Base-by-base conservation (phyloP, 441 rosid genomes). In the Metrosideros polymorpha region DNA sequence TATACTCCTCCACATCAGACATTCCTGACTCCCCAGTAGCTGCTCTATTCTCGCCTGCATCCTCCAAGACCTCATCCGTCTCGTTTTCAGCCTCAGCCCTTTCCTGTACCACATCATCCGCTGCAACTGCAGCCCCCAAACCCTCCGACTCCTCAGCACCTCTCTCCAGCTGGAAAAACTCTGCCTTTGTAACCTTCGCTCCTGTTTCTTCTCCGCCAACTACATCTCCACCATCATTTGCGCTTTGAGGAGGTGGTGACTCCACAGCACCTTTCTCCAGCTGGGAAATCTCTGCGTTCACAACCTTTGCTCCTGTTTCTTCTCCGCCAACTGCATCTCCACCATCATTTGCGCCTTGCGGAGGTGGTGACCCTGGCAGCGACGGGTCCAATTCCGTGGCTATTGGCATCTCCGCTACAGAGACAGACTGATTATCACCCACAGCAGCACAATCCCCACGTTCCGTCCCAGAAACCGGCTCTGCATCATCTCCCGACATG, bases 1-100 rank as follows among this genome's bases (percentile, higher is more conserved):
- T 83, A 83, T 87, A 86, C 51, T 89, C 92, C 27, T 89, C 87
- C 27, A 35, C 90, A 30, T 82, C 85, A 82, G 82, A 90, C 83
- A 85, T 84, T 84, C 83, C 92, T 53, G 83, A 86, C 83, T 30
- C 87, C 85, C 82, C 85, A 4, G 85, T 47, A 39, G 49, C 79
- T 39, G 79, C 49, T 39, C 79, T 13, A 71, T 25, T 71, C 47
- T 71, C 79, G 8, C 79, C 79, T 71, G 49, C 47, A 39, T 39
- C 79, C n/a, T 17, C 79, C 47, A 71, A 71, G 82, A 55, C 83
- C 82, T 47, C 61, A 39, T 51, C 88, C 9, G 27, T 76, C 51
- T 89, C 89, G 77, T 45, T 89, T 59, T 52, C 89, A 53, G 79
- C 82, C 42, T 85, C 89, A 52, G 47, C 87, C 85, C 52, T 82